Evolutionary conservation across 306 rosid genomes (phyloP).

Genomic region (Rosa persica): DNA sequence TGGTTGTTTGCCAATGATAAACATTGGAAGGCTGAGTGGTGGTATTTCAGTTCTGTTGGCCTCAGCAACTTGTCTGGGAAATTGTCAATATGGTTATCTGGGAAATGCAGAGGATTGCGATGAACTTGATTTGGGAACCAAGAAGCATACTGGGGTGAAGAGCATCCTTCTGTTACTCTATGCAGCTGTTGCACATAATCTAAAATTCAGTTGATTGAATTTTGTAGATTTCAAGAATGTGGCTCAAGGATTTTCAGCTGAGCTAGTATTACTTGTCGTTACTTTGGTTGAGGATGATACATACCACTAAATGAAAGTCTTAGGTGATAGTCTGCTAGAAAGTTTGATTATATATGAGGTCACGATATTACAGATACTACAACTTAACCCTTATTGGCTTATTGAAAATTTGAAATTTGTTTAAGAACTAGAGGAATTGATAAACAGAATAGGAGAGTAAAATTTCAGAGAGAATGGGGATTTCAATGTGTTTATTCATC

Average conservation of each 20-base stretch:
- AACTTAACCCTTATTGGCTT: too few species aligned
- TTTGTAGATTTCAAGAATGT: not conserved
- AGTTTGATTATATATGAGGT: too few species aligned
- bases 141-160: constrained; percentile 1
- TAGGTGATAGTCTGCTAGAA: too few species aligned
- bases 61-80: constrained; percentile 13
- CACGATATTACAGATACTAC: too few species aligned
- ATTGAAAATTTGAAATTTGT: too few species aligned
- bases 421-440: too few species aligned
- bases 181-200: not conserved
- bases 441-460: too few species aligned
- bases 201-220: not conserved
- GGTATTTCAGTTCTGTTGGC: constrained; percentile 9
- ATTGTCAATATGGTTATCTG: constrained; percentile 32
- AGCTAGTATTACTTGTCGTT: not conserved
- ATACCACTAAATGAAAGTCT: too few species aligned
- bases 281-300: too few species aligned
- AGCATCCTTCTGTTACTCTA: not conserved
- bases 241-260: not conserved
- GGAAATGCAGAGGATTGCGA: constrained; percentile 37
- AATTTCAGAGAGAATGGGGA: too few species aligned
- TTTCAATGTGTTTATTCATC: too few species aligned
- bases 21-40: constrained; percentile 14
- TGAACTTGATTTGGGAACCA: constrained; percentile 37
- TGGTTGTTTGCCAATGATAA: constrained; percentile 8